Base-by-base conservation (phyloP, 108 stramenopile genomes). In the Epithemia pelagica region DNA sequence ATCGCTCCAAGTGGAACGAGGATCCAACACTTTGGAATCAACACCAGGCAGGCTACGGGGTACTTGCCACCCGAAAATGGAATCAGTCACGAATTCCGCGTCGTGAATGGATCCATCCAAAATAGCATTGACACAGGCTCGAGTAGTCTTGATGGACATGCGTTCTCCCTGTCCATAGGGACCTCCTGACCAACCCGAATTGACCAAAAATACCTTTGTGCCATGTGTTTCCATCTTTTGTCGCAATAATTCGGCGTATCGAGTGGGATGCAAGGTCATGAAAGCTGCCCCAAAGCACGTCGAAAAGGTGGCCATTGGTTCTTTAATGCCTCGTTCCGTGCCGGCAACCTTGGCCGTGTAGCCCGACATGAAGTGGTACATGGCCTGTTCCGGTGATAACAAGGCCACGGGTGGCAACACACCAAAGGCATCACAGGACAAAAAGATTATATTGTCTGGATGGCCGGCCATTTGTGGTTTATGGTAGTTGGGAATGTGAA, bases 311-410 rank as follows among this genome's bases (percentile, higher is more conserved):
- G 96, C 87, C 37, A 76, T 66, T 8, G 98, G 98, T 75, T 98
- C 96, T 20, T 81, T 94, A 52, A 98, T 78, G 51, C 98, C 98
- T 19, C 98, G 89, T 78, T 98, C 98, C 53, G 98, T 98, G 46
- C 98, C 98, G 33, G 98, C 98, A 54, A 98, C 98, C 79, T 98
- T 98, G 64, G 96, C 96, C 19, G 96, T 98, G 81, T 97, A 98
- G 51, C 98, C 98, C 51, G 86, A 88, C 59, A 98, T 78, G 80
- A 97, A 98, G 72, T 97, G 96, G 76, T 98, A 98, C 93, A 97
- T 96, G 31, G 98, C 96, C 81, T 96, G 95, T 28, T 84, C 95
- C n/a, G 90, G 64, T 63, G 79, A 78, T 32, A 98, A 88, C 61
- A 84, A 88, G 30, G 96, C 91, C 62, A 98, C 96, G 7, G 98